Evolutionary conservation across 441 rosid genomes (phyloP).

Genomic region (Aquilaria agallochum): DNA sequence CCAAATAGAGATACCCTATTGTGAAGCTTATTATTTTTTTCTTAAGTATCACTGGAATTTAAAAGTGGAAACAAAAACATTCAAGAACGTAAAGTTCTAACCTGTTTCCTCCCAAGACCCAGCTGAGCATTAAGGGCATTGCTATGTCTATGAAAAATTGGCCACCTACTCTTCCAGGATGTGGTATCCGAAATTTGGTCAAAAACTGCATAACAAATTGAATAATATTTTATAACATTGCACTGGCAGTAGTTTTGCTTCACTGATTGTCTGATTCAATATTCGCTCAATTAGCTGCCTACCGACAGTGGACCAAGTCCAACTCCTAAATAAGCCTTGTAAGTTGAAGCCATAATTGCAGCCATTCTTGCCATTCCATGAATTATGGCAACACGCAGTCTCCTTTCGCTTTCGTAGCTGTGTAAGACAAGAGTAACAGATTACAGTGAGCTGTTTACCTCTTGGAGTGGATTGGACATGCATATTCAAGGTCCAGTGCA

Average conservation of each 20-base stretch:
- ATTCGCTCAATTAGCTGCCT: slow-evolving; percentile 18
- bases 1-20: too few species aligned
- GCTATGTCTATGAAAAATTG: slow-evolving; percentile 71
- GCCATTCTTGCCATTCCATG: slow-evolving; percentile 97
- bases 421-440: slow-evolving; percentile 3
- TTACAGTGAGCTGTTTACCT: too few species aligned
- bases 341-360: slow-evolving; percentile 94
- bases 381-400: slow-evolving; percentile 75
- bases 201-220: slow-evolving; percentile 52
- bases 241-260: too few species aligned
- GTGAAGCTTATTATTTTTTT: too few species aligned
- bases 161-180: slow-evolving; percentile 89
- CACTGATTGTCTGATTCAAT: neutral
- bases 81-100: slow-evolving; percentile 22
- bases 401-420: slow-evolving; percentile 81
- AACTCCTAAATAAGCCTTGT: slow-evolving; percentile 88
- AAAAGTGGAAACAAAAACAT: too few species aligned
- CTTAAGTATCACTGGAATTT: too few species aligned
- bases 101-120: slow-evolving; percentile 98
- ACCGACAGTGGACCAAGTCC: slow-evolving; percentile 95
- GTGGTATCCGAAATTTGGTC: slow-evolving; percentile 80
- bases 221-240: neutral
- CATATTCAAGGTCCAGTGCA: too few species aligned
- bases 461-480: too few species aligned
- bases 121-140: slow-evolving; percentile 83